phyloP scores from a whole-genome alignment of 805 yeast genomes.

The Novakomyces olei region DNA sequence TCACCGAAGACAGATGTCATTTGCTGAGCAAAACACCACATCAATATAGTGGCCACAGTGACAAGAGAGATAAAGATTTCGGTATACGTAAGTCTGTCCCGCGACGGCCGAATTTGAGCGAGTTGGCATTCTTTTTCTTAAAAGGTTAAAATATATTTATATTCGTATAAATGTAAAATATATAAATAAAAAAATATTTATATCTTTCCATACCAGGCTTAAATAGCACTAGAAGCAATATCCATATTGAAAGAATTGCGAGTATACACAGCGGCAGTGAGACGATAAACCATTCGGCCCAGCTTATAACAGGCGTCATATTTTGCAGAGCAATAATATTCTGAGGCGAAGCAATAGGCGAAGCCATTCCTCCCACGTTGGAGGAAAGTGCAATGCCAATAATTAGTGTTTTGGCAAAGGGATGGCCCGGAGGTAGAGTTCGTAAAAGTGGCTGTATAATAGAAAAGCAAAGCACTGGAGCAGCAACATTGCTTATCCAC shows the following conservation, averaged over 20 bases:
- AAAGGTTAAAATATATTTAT: too few relatives aligned
- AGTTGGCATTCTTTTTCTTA: slow-evolving; percentile 17
- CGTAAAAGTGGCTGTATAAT: slow-evolving; percentile 76
- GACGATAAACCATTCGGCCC: slow-evolving; percentile 88
- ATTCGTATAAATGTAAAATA: too few relatives aligned
- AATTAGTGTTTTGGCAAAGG: slow-evolving; percentile 62
- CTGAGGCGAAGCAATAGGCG: slow-evolving; percentile 94
- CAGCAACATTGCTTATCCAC: slow-evolving; percentile 96
- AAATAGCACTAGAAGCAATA: slow-evolving; percentile 43
- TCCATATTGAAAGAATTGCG: slow-evolving; percentile 49
- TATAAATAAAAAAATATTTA: too few relatives aligned
- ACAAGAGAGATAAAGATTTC: slow-evolving; percentile 60
- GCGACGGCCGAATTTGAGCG: slow-evolving; percentile 35
- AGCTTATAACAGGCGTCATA: slow-evolving; percentile 64
- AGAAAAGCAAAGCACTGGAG: slow-evolving; percentile 82
- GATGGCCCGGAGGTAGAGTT: slow-evolving; percentile 56
- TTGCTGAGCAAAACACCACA: slow-evolving; percentile 78
- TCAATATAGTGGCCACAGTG: slow-evolving; percentile 45
- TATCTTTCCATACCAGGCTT: slow-evolving; percentile 25
- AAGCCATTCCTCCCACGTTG: slow-evolving; percentile 88
- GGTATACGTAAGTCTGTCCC: slow-evolving; percentile 42
- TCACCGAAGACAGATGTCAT: slow-evolving; percentile 63
- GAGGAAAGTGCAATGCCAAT: slow-evolving; percentile 85
- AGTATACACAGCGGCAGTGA: slow-evolving; percentile 58
- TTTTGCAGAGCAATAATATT: slow-evolving; percentile 73